phyloP scores from a whole-genome alignment of 2,329 filamentous ascomycete genomes.

The Macrophomina pseudophaseolina region DNA sequence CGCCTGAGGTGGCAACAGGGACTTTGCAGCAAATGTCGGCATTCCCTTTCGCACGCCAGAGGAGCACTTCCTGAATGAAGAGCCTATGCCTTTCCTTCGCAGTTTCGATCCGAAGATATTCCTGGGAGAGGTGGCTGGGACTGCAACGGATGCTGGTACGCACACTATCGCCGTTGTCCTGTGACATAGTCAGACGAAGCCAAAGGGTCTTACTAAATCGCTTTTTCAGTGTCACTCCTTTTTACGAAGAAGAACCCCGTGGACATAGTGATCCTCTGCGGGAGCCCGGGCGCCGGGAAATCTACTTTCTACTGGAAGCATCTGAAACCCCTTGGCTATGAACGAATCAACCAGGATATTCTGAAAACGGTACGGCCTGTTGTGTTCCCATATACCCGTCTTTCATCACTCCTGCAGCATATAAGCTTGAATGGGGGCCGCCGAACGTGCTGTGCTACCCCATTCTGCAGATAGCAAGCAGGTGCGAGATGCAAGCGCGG shows the following conservation, averaged over 20 bases:
- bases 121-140: conserved; percentile 40
- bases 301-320: conserved; percentile 86
- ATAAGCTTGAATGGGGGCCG: conserved; percentile 26
- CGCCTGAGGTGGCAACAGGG: conserved; percentile 52
- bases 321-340: conserved; percentile 78
- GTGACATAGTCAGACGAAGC: conserved; percentile 2
- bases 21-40: conserved; percentile 85
- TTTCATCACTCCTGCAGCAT: conserved; percentile 11
- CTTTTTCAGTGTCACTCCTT: conserved; percentile 34
- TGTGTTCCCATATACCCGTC: conserved; percentile 27
- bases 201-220: conserved; percentile 6
- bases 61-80: conserved; percentile 80
- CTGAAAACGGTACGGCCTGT: conserved; percentile 69
- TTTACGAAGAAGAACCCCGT: conserved; percentile 66
- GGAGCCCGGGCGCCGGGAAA: conserved; percentile 88
- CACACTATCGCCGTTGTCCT: conserved; percentile 5
- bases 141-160: conserved; percentile 43
- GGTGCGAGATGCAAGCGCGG: conserved; percentile 26
- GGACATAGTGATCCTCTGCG: conserved; percentile 85
- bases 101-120: conserved; percentile 73
- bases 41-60: conserved; percentile 86
- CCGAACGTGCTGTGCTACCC: conserved; percentile 34
- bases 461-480: conserved; percentile 11
- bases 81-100: conserved; percentile 68
- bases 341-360: conserved; percentile 86